Evolutionary conservation across 345 rosid species (phyloP).

Genomic region (Aethionema arabicum): DNA sequence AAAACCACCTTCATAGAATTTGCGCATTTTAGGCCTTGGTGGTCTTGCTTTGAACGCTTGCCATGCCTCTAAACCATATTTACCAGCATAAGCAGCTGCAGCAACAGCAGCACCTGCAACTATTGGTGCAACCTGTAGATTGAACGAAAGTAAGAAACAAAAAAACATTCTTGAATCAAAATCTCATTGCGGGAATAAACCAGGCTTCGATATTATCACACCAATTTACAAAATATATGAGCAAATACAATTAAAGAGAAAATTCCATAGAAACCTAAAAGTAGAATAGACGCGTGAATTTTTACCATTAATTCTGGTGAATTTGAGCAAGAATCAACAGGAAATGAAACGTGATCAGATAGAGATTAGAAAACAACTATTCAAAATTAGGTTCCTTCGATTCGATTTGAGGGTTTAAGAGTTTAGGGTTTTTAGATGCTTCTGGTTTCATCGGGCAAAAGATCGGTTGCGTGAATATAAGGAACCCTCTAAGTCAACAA

Average conservation of each 20-base stretch:
- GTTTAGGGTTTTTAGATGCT: constrained; percentile 19
- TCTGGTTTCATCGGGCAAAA: not conserved
- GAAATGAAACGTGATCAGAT: not conserved
- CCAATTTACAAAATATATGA: constrained; percentile 3
- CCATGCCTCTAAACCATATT: constrained; percentile 59
- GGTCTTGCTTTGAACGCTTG: constrained; percentile 61
- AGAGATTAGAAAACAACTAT: not conserved
- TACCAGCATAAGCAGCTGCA: constrained; percentile 63
- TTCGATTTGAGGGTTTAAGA: constrained; percentile 21
- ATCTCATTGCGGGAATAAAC: not conserved
- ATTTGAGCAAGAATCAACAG: not conserved
- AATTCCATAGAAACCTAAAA: not conserved
- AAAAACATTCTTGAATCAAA: not conserved
- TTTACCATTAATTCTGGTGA: constrained; percentile 25
- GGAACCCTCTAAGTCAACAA: not conserved
- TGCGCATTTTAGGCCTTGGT: constrained; percentile 41
- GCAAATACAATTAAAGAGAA: not conserved
- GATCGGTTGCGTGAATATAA: not conserved
- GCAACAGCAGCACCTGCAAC: constrained; percentile 58
- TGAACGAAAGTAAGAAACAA: not conserved
- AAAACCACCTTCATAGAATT: constrained; percentile 70
- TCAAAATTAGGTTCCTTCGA: not conserved
- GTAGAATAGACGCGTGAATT: not conserved
- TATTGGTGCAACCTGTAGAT: constrained; percentile 45
- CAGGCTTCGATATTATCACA: not conserved